phyloP scores from a whole-genome alignment of 2,329 filamentous ascomycete genomes.

The Paradendryphiella salina region DNA sequence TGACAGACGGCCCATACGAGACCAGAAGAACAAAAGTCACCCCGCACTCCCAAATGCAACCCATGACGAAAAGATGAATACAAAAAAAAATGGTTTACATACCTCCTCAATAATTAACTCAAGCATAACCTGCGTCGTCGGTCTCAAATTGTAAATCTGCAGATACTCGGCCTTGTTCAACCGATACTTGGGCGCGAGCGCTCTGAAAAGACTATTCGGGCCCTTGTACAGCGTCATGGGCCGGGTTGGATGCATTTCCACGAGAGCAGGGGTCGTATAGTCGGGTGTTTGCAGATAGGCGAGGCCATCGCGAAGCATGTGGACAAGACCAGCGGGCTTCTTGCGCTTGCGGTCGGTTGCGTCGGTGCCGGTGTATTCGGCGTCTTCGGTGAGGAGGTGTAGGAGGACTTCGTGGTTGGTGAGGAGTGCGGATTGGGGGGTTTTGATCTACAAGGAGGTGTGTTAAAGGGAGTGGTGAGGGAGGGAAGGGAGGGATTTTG shows the following conservation, averaged over 20 bases:
- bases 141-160: constrained; percentile 45
- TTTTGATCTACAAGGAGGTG: constrained; percentile 62
- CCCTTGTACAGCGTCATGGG: constrained; percentile 45
- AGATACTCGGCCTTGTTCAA: constrained; percentile 47
- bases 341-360: constrained; percentile 29
- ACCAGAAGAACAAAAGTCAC: too few species aligned
- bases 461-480: not conserved
- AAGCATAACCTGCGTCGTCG: constrained; percentile 36
- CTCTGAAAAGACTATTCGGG: constrained; percentile 37
- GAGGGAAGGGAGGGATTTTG: not conserved
- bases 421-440: constrained; percentile 69
- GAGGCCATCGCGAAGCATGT: constrained; percentile 66
- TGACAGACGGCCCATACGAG: too few species aligned
- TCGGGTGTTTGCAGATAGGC: constrained; percentile 48
- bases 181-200: constrained; percentile 33
- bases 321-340: constrained; percentile 59
- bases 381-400: constrained; percentile 40
- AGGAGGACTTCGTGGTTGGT: constrained; percentile 73
- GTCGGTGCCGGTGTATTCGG: constrained; percentile 41
- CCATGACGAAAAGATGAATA: too few species aligned
- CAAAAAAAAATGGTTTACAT: constrained; percentile 7
- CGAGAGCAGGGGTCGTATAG: constrained; percentile 24
- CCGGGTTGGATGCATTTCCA: constrained; percentile 24
- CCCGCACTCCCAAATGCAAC: too few species aligned
- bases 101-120: constrained; percentile 46